A percentile compares a stretch with the other conserved stretches of the same genome.
Conservation (phyloP, 805 yeast genomes). For the Cyberlindnera maritima region DNA sequence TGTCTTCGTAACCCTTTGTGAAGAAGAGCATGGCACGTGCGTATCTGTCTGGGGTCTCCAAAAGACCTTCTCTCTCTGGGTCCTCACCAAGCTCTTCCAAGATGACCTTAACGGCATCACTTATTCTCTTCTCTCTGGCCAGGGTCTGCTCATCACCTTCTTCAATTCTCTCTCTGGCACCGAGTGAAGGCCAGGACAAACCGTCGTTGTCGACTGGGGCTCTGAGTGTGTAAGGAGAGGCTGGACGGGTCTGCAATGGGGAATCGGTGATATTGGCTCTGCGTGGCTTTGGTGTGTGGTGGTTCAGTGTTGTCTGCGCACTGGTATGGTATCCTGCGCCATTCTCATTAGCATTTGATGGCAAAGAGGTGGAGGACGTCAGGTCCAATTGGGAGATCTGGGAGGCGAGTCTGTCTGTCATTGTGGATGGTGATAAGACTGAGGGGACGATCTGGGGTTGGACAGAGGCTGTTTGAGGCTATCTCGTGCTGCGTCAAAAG, state of each 20-base stretch:
- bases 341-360: constrained; percentile 16
- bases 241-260: constrained; percentile 72
- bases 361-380: constrained; percentile 3
- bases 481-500: not conserved
- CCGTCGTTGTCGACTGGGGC: constrained; percentile 92
- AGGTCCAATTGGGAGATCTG: constrained; percentile 19
- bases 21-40: constrained; percentile 95
- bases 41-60: constrained; percentile 93
- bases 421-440: not conserved
- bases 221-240: constrained; percentile 76
- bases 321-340: constrained; percentile 23
- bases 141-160: constrained; percentile 62
- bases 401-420: constrained; percentile 16
- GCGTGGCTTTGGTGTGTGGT: constrained; percentile 15
- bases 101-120: constrained; percentile 69
- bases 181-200: constrained; percentile 88
- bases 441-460: not conserved
- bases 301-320: constrained; percentile 18
- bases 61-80: constrained; percentile 77
- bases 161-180: constrained; percentile 76
- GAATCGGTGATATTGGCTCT: constrained; percentile 32
- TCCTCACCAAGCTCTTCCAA: constrained; percentile 90
- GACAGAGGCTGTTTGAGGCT: not conserved
- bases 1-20: constrained; percentile 96
- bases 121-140: constrained; percentile 72